Percentiles rank a stretch among this genome's conserved stretches.
Evolutionary conservation across 75 land plant genomes (phyloP).

Genomic region (Picea glauca): DNA sequence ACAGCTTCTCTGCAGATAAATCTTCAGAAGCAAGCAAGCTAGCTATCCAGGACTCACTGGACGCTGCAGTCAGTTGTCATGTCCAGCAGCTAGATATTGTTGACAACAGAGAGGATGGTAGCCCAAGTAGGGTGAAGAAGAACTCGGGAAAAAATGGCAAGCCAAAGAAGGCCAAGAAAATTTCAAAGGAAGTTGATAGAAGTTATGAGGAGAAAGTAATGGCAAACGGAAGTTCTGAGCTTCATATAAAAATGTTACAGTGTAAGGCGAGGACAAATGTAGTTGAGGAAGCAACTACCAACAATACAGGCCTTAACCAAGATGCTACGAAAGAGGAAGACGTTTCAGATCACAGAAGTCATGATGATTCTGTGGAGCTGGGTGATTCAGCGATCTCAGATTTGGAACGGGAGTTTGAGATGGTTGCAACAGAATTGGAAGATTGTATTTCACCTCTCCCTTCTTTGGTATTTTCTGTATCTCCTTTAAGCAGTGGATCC

Average conservation of each 20-base stretch:
- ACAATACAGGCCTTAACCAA: neutral
- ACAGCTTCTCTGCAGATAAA: neutral
- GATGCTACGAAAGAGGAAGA: neutral
- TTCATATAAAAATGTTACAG: constrained; percentile 1
- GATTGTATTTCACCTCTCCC: constrained; percentile 8
- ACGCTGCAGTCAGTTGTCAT: neutral
- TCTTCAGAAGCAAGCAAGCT: neutral
- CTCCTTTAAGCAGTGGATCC: constrained; percentile 8
- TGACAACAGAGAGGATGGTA: too few species aligned
- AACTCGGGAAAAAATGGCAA: neutral
- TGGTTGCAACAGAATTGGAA: constrained; percentile 18
- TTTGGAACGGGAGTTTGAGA: constrained; percentile 30
- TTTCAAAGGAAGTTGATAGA: neutral
- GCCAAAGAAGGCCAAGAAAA: neutral
- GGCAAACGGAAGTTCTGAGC: neutral
- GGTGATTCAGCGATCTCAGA: constrained; percentile 34
- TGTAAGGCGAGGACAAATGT: neutral
- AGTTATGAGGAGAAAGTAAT: neutral
- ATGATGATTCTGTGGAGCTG: neutral
- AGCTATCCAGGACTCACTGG: neutral
- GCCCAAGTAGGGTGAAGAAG: too few species aligned
- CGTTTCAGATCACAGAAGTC: neutral
- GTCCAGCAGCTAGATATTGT: too few species aligned
- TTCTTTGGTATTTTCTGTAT: constrained; percentile 3
- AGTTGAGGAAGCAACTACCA: neutral